phyloP scores from a whole-genome alignment of 163 green algal genomes.

The Prototheca cutis region DNA sequence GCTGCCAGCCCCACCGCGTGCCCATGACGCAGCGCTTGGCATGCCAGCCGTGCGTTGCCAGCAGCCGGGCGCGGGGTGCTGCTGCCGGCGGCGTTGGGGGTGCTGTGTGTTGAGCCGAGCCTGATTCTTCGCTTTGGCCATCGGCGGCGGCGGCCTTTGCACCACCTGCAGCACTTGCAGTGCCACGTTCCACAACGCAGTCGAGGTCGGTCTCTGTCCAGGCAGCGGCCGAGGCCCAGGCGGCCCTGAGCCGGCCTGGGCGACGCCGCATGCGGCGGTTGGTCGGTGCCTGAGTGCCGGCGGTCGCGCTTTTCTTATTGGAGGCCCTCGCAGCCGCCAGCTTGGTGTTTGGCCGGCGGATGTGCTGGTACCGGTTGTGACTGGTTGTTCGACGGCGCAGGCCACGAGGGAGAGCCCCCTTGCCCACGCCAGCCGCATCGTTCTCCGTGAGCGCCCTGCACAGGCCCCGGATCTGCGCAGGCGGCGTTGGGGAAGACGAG shows the following conservation, averaged over 20 bases:
- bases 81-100: neutral
- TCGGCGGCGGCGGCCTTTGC: too few species aligned
- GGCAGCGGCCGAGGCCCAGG: too few species aligned
- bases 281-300: neutral
- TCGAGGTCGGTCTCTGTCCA: too few species aligned
- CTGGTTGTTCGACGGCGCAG: conserved; percentile 22
- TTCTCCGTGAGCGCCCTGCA: too few species aligned
- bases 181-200: too few species aligned
- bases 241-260: neutral
- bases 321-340: neutral
- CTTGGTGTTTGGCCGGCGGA: conserved; percentile 18
- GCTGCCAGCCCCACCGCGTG: neutral
- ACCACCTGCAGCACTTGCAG: too few species aligned
- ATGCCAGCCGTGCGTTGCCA: conserved; percentile 38
- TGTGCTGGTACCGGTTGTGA: conserved; percentile 20
- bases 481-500: neutral
- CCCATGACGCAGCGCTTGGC: conserved; percentile 35
- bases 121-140: too few species aligned
- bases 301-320: neutral
- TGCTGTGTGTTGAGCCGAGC: too few species aligned
- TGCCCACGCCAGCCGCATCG: too few species aligned
- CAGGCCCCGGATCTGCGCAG: neutral
- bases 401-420: conserved; percentile 3
- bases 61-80: neutral
- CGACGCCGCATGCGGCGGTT: conserved; percentile 30